Conservation (phyloP, 2,329 filamentous ascomycete species). For the Cladosporium colombiae region DNA sequence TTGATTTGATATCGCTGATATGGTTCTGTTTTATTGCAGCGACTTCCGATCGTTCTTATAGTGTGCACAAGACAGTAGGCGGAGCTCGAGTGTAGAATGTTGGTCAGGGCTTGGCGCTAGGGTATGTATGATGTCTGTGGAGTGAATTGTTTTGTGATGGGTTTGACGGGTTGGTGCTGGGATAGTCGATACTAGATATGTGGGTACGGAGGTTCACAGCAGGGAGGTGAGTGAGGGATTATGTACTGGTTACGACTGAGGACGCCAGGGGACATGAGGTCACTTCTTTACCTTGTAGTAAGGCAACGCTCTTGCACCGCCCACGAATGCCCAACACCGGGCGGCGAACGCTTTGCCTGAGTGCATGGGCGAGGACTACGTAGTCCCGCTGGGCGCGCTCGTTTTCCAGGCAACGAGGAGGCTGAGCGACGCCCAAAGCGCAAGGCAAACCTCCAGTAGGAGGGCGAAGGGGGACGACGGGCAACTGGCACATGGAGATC, state of each 20-base stretch:
- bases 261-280: constrained; percentile 12
- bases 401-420: constrained; percentile 12
- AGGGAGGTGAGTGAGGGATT: constrained; percentile 6
- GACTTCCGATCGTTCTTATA: constrained; percentile 10
- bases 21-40: not conserved
- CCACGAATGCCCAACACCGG: constrained; percentile 10
- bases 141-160: constrained; percentile 11
- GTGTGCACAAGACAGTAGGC: constrained; percentile 7
- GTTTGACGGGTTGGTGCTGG: constrained; percentile 7
- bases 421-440: constrained; percentile 13
- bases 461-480: not conserved
- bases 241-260: constrained; percentile 1
- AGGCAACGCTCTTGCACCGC: constrained; percentile 1
- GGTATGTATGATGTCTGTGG: constrained; percentile 15
- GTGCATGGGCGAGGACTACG: constrained; percentile 2
- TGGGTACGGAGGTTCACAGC: constrained; percentile 12
- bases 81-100: constrained; percentile 7
- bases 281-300: constrained; percentile 1
- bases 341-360: constrained; percentile 10
- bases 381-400: constrained; percentile 5
- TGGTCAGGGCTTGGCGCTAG: constrained; percentile 20
- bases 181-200: constrained; percentile 19
- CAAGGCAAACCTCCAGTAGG: not conserved
- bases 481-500: not conserved
- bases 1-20: not conserved